Evolutionary conservation across 2,329 filamentous ascomycete genomes (phyloP).

Genomic region (Cadophora sp.): DNA sequence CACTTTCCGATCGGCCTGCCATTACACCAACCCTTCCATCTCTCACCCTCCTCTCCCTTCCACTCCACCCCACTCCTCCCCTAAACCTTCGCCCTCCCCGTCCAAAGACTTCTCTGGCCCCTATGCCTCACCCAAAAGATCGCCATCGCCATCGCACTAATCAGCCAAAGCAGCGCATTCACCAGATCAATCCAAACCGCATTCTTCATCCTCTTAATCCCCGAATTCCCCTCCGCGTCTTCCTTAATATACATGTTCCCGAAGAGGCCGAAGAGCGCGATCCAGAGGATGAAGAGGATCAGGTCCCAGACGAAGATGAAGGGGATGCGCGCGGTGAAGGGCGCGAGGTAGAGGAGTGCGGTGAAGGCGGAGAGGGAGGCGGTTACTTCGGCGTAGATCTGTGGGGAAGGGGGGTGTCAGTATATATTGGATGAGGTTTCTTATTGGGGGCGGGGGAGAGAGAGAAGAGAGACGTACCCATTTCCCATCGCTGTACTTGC

Average conservation of each 20-base stretch:
- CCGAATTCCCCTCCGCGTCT: conserved; percentile 66
- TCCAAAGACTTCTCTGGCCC: conserved; percentile 60
- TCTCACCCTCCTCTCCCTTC: background rate
- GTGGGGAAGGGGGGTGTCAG: conserved; percentile 4
- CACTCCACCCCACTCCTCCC: background rate
- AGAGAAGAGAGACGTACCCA: conserved; percentile 61
- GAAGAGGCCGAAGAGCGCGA: conserved; percentile 83
- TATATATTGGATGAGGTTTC: background rate
- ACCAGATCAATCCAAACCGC: conserved; percentile 84
- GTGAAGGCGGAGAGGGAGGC: conserved; percentile 71
- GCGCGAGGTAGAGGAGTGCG: conserved; percentile 68
- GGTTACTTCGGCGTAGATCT: conserved; percentile 76
- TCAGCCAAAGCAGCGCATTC: conserved; percentile 78
- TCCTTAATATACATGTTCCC: conserved; percentile 79
- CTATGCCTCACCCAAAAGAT: conserved; percentile 66
- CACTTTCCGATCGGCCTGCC: background rate
- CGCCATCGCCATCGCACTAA: conserved; percentile 61
- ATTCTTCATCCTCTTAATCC: conserved; percentile 79
- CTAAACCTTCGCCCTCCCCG: conserved; percentile 63
- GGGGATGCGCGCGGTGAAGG: conserved; percentile 61
- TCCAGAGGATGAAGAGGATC: conserved; percentile 79
- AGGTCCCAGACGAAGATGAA: conserved; percentile 72
- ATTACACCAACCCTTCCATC: conserved; percentile 15
- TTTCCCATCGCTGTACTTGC: conserved; percentile 64
- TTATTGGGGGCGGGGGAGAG: background rate